Evolutionary conservation across 2,329 filamentous ascomycete species (phyloP), one percentile per base, ranked within the genome.

Genomic region (Trichoderma semiorbis): DNA sequence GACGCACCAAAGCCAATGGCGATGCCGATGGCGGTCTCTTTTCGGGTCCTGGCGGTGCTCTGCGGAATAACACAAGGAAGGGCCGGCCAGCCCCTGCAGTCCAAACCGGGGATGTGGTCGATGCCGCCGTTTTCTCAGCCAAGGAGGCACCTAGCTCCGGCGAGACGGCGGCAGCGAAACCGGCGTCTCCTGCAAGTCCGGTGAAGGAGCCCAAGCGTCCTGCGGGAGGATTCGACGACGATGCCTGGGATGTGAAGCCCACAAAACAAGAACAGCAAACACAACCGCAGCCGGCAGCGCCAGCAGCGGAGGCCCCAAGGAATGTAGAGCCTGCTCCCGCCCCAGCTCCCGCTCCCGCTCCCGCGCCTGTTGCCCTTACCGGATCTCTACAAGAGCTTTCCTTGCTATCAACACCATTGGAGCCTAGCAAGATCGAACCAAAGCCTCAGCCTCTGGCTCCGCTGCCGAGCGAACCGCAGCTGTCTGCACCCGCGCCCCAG

Each of bases 241-340:
- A 98, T 84, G 96, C 96, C 10, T 99, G 96, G 96, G 93, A 97
- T 77, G 92, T 97, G 64, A 98, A 98, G 83, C 93, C 94, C 21
- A 88, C 92, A 16, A 92, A 90, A 78, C 88, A 90, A 32, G 73
- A 72, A 74, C 81, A 77, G 66, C 72, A 75, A 34, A 72, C 75
- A 30, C 80, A 75, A 75, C n/a, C 66, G 24, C 83, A 75, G 73
- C 81, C 57, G 3, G 10, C 60, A 73, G 43, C 72, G 53, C 74
- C 80, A 72, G 73, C 67, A 4, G 73, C 69, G 3, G 70, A 50
- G 24, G 32, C 71, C 30, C 57, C 67, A 11, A 24, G 6, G 30
- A 66, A 55, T 26, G 18, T 47, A 28, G 21, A 47, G n/a, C 47
- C 53, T 16, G 67, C 55, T 26, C 55, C 68, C 3, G 68, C 57